A percentile compares a stretch with the other conserved stretches of the same genome.
phyloP scores from a whole-genome alignment of 768 basidiomycete genomes.

The Amanita molliuscula region DNA sequence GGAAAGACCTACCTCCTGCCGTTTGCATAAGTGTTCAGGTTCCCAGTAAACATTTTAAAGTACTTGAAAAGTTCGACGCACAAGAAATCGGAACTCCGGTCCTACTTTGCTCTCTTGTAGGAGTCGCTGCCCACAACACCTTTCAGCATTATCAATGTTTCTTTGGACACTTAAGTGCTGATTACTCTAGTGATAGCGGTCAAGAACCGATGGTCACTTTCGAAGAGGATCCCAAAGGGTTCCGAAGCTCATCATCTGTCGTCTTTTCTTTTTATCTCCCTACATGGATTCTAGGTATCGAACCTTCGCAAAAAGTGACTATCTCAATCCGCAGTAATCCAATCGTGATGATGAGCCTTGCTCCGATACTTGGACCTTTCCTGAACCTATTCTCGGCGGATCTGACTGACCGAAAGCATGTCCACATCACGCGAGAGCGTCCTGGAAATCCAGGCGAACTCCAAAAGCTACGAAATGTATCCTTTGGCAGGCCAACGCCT shows the following conservation, averaged over 20 bases:
- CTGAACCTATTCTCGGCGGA: constrained; percentile 16
- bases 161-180: background rate
- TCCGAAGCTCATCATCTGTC: constrained; percentile 13
- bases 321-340: constrained; percentile 9
- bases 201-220: constrained; percentile 7
- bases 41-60: constrained; percentile 20
- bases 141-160: constrained; percentile 10
- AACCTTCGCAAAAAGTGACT: constrained; percentile 7
- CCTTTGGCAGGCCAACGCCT: background rate
- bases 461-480: background rate
- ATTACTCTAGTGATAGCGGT: constrained; percentile 7
- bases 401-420: constrained; percentile 14
- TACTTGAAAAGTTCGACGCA: constrained; percentile 15
- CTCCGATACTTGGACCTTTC: constrained; percentile 11
- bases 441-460: constrained; percentile 4
- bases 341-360: background rate
- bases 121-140: constrained; percentile 5
- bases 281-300: constrained; percentile 11
- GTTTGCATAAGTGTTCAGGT: constrained; percentile 26
- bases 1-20: constrained; percentile 24
- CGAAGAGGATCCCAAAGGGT: constrained; percentile 14
- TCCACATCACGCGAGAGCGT: constrained; percentile 11
- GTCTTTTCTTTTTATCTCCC: constrained; percentile 17
- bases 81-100: constrained; percentile 11
- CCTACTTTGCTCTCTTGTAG: constrained; percentile 6